A percentile compares a stretch with the other conserved stretches of the same genome.
Conservation (phyloP, 2,329 filamentous ascomycete genomes). For the Ustulina deusta region DNA sequence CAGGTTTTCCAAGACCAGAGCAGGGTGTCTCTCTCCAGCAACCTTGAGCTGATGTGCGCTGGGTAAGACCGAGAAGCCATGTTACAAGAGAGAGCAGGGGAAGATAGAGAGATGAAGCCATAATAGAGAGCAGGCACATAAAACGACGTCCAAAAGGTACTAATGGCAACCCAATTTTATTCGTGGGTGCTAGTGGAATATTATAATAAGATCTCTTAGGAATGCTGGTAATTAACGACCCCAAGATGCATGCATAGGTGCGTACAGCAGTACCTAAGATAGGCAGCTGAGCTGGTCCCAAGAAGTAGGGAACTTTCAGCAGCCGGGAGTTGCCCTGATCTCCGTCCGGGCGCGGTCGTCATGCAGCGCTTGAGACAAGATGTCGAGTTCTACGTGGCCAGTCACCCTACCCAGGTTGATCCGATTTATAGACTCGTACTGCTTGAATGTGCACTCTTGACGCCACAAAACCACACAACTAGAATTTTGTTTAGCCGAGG, state of each 20-base stretch:
- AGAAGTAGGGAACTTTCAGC: not conserved
- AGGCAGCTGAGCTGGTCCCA: conserved; percentile 2
- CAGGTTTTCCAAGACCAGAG: conserved; percentile 59
- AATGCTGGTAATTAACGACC: not conserved
- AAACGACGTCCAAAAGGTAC: not conserved
- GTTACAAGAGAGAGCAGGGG: conserved; percentile 9
- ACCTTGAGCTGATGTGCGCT: conserved; percentile 38
- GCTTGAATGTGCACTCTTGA: not conserved
- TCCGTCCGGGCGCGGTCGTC: conserved; percentile 8
- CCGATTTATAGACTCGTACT: not conserved
- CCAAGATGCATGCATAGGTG: conserved; percentile 1
- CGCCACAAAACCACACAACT: not conserved
- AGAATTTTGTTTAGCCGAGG: not conserved
- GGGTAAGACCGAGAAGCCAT: conserved; percentile 28
- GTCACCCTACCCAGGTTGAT: not conserved
- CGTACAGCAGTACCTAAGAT: conserved; percentile 3
- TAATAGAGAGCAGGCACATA: conserved; percentile 24
- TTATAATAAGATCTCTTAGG: not conserved
- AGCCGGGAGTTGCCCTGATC: not conserved
- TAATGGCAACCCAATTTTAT: not conserved
- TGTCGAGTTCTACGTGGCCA: not conserved
- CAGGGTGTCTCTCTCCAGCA: conserved; percentile 70
- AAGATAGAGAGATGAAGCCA: conserved; percentile 29
- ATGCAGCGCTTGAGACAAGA: not conserved
- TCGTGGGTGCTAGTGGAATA: not conserved